Percentiles rank a stretch among this genome's conserved stretches.
Evolutionary conservation across 495 filamentous ascomycete genomes (phyloP).

Genomic region (Penicillium goetzii): DNA sequence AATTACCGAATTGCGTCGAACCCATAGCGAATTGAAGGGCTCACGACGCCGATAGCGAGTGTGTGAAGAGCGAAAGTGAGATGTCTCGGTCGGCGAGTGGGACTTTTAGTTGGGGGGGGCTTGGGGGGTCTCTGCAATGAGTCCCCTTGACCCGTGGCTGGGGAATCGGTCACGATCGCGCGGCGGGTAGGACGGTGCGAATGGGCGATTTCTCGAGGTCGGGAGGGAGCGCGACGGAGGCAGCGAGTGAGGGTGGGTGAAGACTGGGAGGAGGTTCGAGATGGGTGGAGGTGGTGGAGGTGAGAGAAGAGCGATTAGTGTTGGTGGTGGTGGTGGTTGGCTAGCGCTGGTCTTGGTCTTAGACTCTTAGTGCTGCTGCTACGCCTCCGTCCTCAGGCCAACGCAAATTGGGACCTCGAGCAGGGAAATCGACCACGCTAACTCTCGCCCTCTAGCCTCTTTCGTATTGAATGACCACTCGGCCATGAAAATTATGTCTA

Average conservation of each 20-base stretch:
- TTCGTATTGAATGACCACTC: conserved; percentile 1
- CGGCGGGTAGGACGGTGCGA: neutral
- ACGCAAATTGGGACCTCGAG: conserved; percentile 11
- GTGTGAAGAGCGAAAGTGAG: conserved; percentile 24
- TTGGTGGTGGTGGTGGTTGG: neutral
- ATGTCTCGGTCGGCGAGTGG: neutral
- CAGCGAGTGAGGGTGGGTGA: neutral
- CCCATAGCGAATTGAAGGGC: conserved; percentile 46
- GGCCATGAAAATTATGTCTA: neutral
- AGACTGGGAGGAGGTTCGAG: neutral
- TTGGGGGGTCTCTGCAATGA: conserved; percentile 19
- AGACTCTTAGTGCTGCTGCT: neutral
- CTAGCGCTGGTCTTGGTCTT: neutral
- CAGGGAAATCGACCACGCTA: conserved; percentile 26
- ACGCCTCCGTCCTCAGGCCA: conserved; percentile 13
- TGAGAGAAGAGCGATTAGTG: neutral
- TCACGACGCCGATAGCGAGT: conserved; percentile 9
- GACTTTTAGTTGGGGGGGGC: conserved; percentile 7
- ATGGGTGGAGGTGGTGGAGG: neutral
- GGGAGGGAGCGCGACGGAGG: neutral
- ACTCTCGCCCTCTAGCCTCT: neutral
- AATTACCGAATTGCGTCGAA: conserved; percentile 83
- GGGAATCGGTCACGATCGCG: conserved; percentile 31
- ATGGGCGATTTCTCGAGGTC: neutral
- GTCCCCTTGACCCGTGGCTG: conserved; percentile 41